Conservation (phyloP, 2,329 filamentous ascomycete species). For the Beauveria varroae region DNA sequence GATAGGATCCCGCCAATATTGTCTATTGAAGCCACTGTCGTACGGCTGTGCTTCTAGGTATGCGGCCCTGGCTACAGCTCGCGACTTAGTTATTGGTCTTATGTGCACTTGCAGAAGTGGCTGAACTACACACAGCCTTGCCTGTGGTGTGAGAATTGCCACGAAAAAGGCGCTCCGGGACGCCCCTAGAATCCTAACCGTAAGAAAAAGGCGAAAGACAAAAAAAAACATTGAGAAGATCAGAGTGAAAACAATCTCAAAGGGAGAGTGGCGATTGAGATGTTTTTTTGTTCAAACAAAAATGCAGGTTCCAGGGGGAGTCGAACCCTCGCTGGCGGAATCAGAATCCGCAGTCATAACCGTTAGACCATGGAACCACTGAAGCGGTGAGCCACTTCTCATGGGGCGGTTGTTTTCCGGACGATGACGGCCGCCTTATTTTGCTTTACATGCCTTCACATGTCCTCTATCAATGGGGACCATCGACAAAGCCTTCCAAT, state of each 20-base stretch:
- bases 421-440: not conserved
- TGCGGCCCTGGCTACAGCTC: not conserved
- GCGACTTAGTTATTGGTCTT: not conserved
- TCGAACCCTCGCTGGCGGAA: constrained; percentile 13
- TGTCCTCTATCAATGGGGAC: no score
- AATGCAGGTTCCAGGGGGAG: constrained; percentile 11
- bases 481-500: no score
- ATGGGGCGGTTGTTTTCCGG: constrained; percentile 15
- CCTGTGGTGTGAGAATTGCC: no score
- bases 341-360: constrained; percentile 14
- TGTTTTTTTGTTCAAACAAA: not conserved
- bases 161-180: no score
- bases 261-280: not conserved
- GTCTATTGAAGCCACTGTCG: not conserved
- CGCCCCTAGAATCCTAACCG: no score
- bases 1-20: no score
- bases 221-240: no score
- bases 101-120: not conserved
- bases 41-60: not conserved
- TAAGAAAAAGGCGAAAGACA: no score
- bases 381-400: constrained; percentile 20
- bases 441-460: not conserved
- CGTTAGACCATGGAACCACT: constrained; percentile 13
- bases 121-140: no score
- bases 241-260: no score